Evolutionary conservation across 2,329 filamentous ascomycete species (phyloP).

Genomic region (Aspergillus spinulosporus): DNA sequence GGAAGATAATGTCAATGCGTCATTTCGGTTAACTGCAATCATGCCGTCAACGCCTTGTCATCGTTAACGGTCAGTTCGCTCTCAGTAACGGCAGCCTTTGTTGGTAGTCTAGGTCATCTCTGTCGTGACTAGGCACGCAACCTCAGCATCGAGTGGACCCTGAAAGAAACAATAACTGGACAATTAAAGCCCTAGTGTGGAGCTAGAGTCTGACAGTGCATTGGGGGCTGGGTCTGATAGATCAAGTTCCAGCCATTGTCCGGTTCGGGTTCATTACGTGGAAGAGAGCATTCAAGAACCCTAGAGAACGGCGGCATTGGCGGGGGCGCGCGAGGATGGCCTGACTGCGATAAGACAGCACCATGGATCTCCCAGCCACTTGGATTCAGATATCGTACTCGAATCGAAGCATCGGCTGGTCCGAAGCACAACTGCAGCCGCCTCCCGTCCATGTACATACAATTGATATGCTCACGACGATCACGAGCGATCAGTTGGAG

Average conservation of each 20-base stretch:
- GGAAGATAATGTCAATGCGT: constrained; percentile 5
- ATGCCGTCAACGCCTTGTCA: constrained; percentile 1
- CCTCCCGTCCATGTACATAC: neutral
- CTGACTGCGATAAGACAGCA: neutral
- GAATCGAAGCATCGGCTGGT: neutral
- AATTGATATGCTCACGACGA: neutral
- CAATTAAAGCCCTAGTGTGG: constrained; percentile 13
- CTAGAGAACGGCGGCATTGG: neutral
- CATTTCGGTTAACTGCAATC: constrained; percentile 6
- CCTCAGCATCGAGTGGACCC: constrained; percentile 7
- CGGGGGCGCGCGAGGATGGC: constrained; percentile 4
- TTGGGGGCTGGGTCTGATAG: constrained; percentile 15
- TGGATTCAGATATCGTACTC: neutral
- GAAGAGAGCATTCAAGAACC: constrained; percentile 1
- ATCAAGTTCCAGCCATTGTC: constrained; percentile 18
- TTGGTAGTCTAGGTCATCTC: constrained; percentile 8
- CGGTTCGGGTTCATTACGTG: constrained; percentile 14
- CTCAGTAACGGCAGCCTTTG: constrained; percentile 5
- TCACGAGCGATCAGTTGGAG: neutral
- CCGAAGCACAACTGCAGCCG: neutral
- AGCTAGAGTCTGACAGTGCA: constrained; percentile 12
- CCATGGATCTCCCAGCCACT: neutral
- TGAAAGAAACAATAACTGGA: constrained; percentile 1
- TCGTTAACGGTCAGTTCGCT: constrained; percentile 5
- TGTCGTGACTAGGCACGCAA: constrained; percentile 9